Base-by-base conservation (phyloP, 768 basidiomycete species). In the Lactarius akahatsu region DNA sequence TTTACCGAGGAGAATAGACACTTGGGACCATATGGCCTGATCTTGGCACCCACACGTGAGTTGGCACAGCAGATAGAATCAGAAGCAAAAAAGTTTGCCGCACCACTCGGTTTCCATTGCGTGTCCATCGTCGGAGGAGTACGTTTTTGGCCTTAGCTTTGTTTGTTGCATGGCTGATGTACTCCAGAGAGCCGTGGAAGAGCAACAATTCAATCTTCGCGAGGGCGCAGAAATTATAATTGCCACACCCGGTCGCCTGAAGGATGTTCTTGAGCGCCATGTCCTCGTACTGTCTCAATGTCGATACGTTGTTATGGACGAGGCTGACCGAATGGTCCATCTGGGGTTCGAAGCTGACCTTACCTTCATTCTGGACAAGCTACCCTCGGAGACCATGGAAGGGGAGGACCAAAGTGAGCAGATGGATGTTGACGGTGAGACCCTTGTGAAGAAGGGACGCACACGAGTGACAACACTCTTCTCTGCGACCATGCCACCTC, bases 231-330 rank as follows among this genome's bases (percentile, higher is more conserved):
- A 99, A 73, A 98, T 99, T 68, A 91, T 99, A 73, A 98, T 99
- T 67, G 97, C 97, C 30, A 98, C 97, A 0, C 97, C 97, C 13
- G 97, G 97, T 80, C 95, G 97, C 78, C 83, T 99, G 20, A 97
- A 97, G 77, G 97, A 98, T 74, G 94, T 98, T 63, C 89, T 99
- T 67, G 96, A 99, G 78, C 88, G 95, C 26, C 92, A 91, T 76
- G 94, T 98, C 56, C 83, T 99, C 52, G 97, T 99, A 23, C 84
- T 99, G 54, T 91, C 92, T 8, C 97, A 99, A 77, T 98, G 97
- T 77, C 93, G 94, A 2, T 98, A 99, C 74, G 89, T 99, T 66
- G 96, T 99, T 71, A 97, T 99, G 97, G 97, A 99, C 76, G 97
- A 99, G 81, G 97, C 97, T 18, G 97, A 99, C 76, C 86, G 97